These are phyloP conservation scores for Grosmannia clavigera DNA, from an alignment of 2,329 filamentous ascomycete species.

Conservation along the genomic window DNA sequence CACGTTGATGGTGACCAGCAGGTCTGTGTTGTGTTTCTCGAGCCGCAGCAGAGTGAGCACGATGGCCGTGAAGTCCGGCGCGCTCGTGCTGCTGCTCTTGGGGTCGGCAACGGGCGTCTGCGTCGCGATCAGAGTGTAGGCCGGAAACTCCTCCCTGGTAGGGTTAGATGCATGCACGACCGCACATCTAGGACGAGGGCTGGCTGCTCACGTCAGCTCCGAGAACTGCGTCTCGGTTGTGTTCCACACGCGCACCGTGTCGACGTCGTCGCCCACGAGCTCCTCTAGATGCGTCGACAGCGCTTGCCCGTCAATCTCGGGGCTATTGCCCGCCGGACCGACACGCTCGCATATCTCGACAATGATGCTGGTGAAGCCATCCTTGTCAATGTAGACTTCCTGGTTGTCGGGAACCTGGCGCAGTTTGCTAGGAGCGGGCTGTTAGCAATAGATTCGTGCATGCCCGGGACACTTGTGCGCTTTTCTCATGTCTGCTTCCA, in stretches of 20 bases:
- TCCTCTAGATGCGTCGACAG: slow-evolving; percentile 58
- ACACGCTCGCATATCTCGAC: slow-evolving; percentile 84
- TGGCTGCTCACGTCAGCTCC: slow-evolving; percentile 17
- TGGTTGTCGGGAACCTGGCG: slow-evolving; percentile 76
- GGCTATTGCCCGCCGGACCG: slow-evolving; percentile 35
- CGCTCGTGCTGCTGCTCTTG: slow-evolving; percentile 23
- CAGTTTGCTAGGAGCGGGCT: slow-evolving; percentile 40
- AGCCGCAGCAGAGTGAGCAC: slow-evolving; percentile 68
- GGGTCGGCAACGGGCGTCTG: slow-evolving; percentile 32
- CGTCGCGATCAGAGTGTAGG: slow-evolving; percentile 59
- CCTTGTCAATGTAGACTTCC: slow-evolving; percentile 78
- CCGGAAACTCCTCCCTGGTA: slow-evolving; percentile 37
- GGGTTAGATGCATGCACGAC: background rate
- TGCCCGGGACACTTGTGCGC: background rate
- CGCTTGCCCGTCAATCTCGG: slow-evolving; percentile 57
- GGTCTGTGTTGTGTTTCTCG: slow-evolving; percentile 62
- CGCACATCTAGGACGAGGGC: background rate
- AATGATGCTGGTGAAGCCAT: slow-evolving; percentile 77
- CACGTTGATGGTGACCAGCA: slow-evolving; percentile 79
- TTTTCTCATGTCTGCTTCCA: background rate
- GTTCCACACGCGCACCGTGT: slow-evolving; percentile 54
- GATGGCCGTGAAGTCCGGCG: slow-evolving; percentile 57
- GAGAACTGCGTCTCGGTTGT: slow-evolving; percentile 48
- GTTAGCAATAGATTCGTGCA: background rate
- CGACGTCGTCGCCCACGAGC: slow-evolving; percentile 50